phyloP scores from a whole-genome alignment of 1,284 basidiomycete species.

The Microbotryum intermedium region DNA sequence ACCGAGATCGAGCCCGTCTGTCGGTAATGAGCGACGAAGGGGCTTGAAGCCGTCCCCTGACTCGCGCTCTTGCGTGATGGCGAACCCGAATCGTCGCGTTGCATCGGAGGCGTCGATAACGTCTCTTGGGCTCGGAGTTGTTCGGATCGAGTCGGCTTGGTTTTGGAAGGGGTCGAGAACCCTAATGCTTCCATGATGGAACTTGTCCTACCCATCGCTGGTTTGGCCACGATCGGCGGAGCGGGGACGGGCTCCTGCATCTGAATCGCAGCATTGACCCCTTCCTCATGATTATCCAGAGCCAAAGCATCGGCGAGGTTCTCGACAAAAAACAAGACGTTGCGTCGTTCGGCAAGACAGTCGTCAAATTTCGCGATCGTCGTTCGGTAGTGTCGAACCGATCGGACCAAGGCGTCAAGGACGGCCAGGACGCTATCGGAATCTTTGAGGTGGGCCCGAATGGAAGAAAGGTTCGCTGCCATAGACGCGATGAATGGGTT shows the following conservation, averaged over 20 bases:
- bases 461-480: too few species aligned
- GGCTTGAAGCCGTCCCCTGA: constrained; percentile 50
- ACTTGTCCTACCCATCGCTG: not conserved
- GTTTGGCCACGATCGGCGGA: not conserved
- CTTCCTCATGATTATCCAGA: constrained; percentile 38
- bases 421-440: constrained; percentile 14
- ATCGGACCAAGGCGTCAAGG: constrained; percentile 17
- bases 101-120: not conserved
- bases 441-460: not conserved
- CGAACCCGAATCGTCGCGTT: too few species aligned
- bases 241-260: not conserved
- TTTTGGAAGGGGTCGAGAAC: constrained; percentile 30
- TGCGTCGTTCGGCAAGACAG: constrained; percentile 72
- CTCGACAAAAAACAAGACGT: constrained; percentile 83
- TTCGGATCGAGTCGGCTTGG: not conserved
- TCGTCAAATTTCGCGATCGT: constrained; percentile 71
- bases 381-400: constrained; percentile 50
- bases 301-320: constrained; percentile 81
- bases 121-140: too few species aligned
- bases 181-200: too few species aligned
- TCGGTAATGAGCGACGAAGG: constrained; percentile 76
- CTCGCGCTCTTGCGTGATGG: constrained; percentile 34
- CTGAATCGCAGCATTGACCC: too few species aligned
- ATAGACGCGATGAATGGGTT: too few species aligned
- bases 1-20: constrained; percentile 62